Base-by-base conservation (phyloP, 2,329 filamentous ascomycete genomes). In the Aspergillus costaricaensis region DNA sequence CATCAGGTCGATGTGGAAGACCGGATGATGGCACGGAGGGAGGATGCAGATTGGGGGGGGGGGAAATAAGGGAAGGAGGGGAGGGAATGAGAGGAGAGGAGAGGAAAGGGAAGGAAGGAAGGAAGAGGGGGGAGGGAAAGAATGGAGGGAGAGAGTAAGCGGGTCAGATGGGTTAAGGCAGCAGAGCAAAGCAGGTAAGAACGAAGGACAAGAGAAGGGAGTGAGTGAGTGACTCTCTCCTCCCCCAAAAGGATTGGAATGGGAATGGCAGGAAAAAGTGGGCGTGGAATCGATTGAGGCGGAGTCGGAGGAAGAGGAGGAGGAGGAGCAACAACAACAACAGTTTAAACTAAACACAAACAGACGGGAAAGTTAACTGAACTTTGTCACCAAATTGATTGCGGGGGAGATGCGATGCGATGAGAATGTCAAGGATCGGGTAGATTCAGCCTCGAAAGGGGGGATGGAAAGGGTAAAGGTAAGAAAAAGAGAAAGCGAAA, bases 1-100 rank as follows among this genome's bases (percentile, higher is more conserved):
- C 80, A 83, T 82, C 72, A 77, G 76, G 74, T 81, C 80, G 75
- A 80, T 77, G 70, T 70, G 67, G 62, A 60, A 61, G 67, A 67
- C 64, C 67, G 64, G 64, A 69, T 64, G 52, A 67, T 59, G 63
- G 63, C 59, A 54, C 58, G 54, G 57, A 55, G 52, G 49, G 60
- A 64, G 41, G 49, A 49, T 27, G 25, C 21, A n/a, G 15, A 47
- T 4, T 25, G 7, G 7, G 25, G 41, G 49, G 49, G 49, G 23
- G 50, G n/a, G 19, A 59, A 61, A 59, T 59, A 55, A 60, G 62
- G 64, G 48, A 47, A 27, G 27, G 47, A 50, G 50, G 54, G 36
- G 21, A 58, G 32, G 30, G 39, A 55, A 39, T 39, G 55, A 51
- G 51, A 50, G 55, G 41, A 52, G 58, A 53, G 61, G 57, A 57